Conservation (phyloP, 352 stramenopile genomes). For the Phytophthora chlamydospora region DNA sequence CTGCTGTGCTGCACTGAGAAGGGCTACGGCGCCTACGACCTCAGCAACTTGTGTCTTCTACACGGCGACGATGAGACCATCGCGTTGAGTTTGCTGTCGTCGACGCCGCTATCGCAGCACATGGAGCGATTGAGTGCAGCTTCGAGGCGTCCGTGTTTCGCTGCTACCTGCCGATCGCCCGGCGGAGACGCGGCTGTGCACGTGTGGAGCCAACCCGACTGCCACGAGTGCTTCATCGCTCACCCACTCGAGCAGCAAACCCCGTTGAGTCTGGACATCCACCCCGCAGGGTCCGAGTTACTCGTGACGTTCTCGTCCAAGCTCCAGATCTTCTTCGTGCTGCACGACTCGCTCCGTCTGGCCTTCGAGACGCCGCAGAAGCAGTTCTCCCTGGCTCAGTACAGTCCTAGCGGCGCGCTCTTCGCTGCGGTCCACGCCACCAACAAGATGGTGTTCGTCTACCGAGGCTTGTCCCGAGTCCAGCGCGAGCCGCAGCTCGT, state of each 20-base stretch:
- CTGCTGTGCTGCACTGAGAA: constrained; percentile 70
- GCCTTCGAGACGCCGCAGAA: constrained; percentile 71
- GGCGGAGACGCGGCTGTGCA: constrained; percentile 54
- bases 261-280: constrained; percentile 59
- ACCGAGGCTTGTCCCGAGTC: constrained; percentile 43
- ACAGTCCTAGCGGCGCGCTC: constrained; percentile 63
- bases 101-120: constrained; percentile 48
- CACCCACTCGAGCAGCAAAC: constrained; percentile 52
- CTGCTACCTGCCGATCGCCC: constrained; percentile 44
- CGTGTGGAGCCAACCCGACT: constrained; percentile 67
- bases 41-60: constrained; percentile 74
- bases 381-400: constrained; percentile 63
- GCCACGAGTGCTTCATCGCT: constrained; percentile 62
- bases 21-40: constrained; percentile 69
- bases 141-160: constrained; percentile 54
- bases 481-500: constrained; percentile 62
- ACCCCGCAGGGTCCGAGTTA: constrained; percentile 62
- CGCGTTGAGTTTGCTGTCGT: constrained; percentile 43
- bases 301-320: constrained; percentile 57
- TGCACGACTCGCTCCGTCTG: constrained; percentile 67
- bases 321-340: constrained; percentile 63
- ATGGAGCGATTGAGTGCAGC: constrained; percentile 54
- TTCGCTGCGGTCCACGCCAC: constrained; percentile 49
- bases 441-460: constrained; percentile 58
- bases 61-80: constrained; percentile 68